Conservation (phyloP, 2,329 filamentous ascomycete genomes). For the Colletotrichum tofieldiae region DNA sequence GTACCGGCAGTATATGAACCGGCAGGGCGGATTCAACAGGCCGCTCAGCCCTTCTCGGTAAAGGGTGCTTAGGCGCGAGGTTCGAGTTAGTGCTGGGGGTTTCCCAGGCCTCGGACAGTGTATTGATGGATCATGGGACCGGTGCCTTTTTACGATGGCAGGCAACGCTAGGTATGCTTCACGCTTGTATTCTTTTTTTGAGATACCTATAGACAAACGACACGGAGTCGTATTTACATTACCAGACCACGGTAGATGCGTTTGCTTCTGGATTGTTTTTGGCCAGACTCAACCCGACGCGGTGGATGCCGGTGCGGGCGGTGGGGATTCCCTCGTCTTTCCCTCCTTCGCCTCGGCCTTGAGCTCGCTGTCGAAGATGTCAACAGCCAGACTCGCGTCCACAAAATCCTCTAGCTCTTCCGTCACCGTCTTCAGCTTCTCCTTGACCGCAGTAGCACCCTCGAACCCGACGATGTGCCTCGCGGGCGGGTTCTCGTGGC, state of each 20-base stretch:
- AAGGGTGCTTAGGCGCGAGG: conserved; percentile 3
- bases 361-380: conserved; percentile 76
- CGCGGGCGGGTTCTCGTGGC: conserved; percentile 95
- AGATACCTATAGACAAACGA: conserved; percentile 33
- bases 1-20: conserved; percentile 98
- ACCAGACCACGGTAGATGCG: background rate
- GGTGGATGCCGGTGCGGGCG: conserved; percentile 40
- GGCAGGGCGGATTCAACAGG: conserved; percentile 85
- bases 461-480: conserved; percentile 95
- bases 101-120: background rate
- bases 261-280: background rate
- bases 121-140: background rate
- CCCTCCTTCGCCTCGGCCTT: conserved; percentile 66
- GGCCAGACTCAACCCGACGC: conserved; percentile 22
- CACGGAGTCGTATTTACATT: background rate
- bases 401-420: conserved; percentile 98
- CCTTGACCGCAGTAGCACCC: conserved; percentile 88
- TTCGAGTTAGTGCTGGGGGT: background rate
- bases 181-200: conserved; percentile 2
- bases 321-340: conserved; percentile 49
- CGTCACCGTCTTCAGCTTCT: conserved; percentile 96
- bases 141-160: background rate
- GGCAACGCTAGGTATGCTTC: conserved; percentile 4
- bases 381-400: conserved; percentile 88
- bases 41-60: conserved; percentile 75